Percentiles rank a stretch among this genome's conserved stretches.
Conservation (phyloP, 192 early-diverging fungal genomes). For the Haplosporangium gracile region DNA sequence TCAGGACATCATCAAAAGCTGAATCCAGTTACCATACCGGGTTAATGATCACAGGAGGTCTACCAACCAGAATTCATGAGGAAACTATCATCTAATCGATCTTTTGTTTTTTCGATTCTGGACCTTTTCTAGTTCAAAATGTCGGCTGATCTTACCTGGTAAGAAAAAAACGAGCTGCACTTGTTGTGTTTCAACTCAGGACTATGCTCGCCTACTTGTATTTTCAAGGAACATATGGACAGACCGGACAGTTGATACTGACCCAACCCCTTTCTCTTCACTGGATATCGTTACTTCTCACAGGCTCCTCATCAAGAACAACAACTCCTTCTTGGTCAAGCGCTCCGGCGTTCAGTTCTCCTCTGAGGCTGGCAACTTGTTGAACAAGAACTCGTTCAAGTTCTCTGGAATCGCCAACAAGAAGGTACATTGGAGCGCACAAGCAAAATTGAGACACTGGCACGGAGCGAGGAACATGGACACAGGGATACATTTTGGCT, state of each 20-base stretch:
- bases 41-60: background rate
- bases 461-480: background rate
- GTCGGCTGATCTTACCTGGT: conserved; percentile 62
- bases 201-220: background rate
- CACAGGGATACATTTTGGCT: background rate
- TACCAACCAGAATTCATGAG: conserved; percentile 10
- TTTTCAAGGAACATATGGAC: background rate
- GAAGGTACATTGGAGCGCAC: conserved; percentile 64
- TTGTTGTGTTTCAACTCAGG: background rate
- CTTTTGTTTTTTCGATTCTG: conserved; percentile 3
- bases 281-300: background rate
- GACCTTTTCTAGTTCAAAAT: conserved; percentile 45
- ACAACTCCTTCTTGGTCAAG: conserved; percentile 87
- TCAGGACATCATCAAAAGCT: background rate
- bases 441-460: background rate
- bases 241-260: background rate
- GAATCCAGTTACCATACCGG: background rate
- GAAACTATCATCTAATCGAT: conserved; percentile 32
- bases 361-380: conserved; percentile 81
- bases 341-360: conserved; percentile 80
- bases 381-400: conserved; percentile 86
- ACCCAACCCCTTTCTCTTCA: background rate
- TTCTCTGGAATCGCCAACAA: conserved; percentile 84
- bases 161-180: conserved; percentile 11
- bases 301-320: conserved; percentile 79